Conservation (phyloP, 148 eudicot species). For the Bassia scoparia region DNA sequence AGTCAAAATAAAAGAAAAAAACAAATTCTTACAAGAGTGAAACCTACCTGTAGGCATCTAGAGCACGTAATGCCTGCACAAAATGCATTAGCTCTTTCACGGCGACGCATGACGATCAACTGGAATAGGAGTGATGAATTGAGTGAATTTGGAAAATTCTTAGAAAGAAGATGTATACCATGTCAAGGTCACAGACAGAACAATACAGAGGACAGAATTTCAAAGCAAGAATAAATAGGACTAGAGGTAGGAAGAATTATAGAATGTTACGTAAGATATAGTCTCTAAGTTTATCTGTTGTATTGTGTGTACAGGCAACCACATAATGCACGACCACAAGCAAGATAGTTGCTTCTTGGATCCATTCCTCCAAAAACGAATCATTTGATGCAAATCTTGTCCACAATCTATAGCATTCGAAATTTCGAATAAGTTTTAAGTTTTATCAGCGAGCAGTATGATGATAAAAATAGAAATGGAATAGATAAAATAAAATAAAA, state of each 20-base stretch:
- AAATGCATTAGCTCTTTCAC: constrained; percentile 90
- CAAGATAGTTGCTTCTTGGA: constrained; percentile 93
- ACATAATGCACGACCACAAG: constrained; percentile 92
- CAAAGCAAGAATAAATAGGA: background rate
- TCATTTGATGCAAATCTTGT: constrained; percentile 98
- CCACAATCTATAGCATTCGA: constrained; percentile 72
- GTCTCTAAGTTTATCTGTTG: constrained; percentile 87
- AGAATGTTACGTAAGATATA: constrained; percentile 60
- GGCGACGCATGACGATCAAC: constrained; percentile 70
- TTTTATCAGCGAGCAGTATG: constrained; percentile 6
- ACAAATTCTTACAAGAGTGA: constrained; percentile 11
- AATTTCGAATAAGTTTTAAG: constrained; percentile 28
- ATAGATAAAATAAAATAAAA: background rate
- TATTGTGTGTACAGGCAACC: constrained; percentile 93
- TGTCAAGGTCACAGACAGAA: constrained; percentile 56
- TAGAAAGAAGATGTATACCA: constrained; percentile 73
- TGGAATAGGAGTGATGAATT: constrained; percentile 53
- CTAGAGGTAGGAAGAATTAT: background rate
- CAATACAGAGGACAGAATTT: background rate
- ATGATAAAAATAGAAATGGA: background rate
- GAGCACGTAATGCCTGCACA: constrained; percentile 95
- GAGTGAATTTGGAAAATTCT: constrained; percentile 81
- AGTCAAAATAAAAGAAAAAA: constrained; percentile 1
- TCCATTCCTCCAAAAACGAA: constrained; percentile 97
- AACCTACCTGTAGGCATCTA: constrained; percentile 96